phyloP scores from a whole-genome alignment of 768 basidiomycete species.

The Phallus indusiatus region DNA sequence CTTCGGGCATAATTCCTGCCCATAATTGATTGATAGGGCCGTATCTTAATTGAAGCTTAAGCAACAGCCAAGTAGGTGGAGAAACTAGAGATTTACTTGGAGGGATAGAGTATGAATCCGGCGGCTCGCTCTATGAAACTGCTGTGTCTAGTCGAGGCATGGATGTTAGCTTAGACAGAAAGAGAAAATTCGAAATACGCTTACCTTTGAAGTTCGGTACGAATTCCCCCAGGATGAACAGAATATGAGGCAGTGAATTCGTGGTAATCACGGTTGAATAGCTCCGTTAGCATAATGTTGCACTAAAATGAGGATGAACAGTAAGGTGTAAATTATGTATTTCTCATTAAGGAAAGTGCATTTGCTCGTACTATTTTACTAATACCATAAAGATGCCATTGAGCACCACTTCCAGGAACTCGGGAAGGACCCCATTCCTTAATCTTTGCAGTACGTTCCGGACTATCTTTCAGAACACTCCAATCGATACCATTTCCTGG shows the following conservation, averaged over 20 bases:
- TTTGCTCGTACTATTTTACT: background rate
- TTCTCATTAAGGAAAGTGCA: too few relatives aligned
- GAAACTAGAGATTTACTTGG: background rate
- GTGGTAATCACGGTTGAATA: background rate
- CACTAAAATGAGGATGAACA: background rate
- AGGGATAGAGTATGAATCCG: background rate
- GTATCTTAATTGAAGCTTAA: background rate
- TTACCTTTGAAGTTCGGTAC: background rate
- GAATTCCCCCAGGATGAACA: background rate
- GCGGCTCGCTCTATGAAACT: background rate
- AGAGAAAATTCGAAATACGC: background rate
- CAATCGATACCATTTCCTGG: slow-evolving; percentile 22
- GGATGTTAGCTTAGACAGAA: background rate
- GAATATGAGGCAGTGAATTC: background rate
- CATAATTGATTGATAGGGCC: slow-evolving; percentile 31
- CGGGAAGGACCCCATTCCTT: background rate
- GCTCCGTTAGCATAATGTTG: background rate
- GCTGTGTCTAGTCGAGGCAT: background rate
- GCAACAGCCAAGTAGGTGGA: background rate
- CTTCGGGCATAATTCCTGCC: slow-evolving; percentile 28
- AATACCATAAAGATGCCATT: background rate
- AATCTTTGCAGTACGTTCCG: slow-evolving; percentile 17
- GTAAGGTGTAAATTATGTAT: background rate
- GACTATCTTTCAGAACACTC: slow-evolving; percentile 31
- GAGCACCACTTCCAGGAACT: background rate